Base-by-base conservation (phyloP, 2,329 filamentous ascomycete species). In the Pestalotiopsis sp. region DNA sequence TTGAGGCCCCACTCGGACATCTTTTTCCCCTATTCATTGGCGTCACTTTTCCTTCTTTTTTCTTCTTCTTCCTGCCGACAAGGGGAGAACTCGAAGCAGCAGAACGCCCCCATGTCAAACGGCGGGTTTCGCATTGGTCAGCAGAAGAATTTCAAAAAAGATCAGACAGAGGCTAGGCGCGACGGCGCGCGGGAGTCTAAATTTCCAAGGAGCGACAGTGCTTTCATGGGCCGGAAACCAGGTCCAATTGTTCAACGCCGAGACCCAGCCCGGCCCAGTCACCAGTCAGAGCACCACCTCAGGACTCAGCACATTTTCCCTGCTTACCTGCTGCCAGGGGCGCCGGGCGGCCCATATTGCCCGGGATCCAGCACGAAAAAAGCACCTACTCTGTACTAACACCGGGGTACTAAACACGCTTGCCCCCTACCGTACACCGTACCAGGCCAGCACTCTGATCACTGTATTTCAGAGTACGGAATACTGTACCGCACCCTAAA, bases 101-200 rank as follows among this genome's bases (percentile, higher is more conserved):
- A 36, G 31, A 41, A 62, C 38, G 6, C 27, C 6, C 31, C 36
- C n/a, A 25, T 41, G 59, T 36, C 45, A 52, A 36, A 52, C 45
- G 45, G 31, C n/a, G 17, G 61, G 61, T 31, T 64, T 20, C 25
- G 39, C 36, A 64, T 52, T 64, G 61, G 61, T 64, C 61, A 52
- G 41, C 61, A 64, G 39, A 27, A 52, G 20, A 52, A n/a, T 39
- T 36, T 62, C 27, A 9, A 41, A 23, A 23, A 36, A 23, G 59
- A 38, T 38, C 45, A 52, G 45, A 52, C 45, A 41, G 13, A 52
- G 61, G 61, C 61, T 52, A 64, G 39, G 61, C 20, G 61, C n/a
- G 39, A 64, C 61, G 61, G 61, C 61, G 61, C 41, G 39, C 61
- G 61, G 61, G 61, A 64, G 61, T 45, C 60, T 64, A 64, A 52